Evolutionary conservation across 164 flowering plant genomes (phyloP).

Genomic region (Tetrastigma voinierianum): DNA sequence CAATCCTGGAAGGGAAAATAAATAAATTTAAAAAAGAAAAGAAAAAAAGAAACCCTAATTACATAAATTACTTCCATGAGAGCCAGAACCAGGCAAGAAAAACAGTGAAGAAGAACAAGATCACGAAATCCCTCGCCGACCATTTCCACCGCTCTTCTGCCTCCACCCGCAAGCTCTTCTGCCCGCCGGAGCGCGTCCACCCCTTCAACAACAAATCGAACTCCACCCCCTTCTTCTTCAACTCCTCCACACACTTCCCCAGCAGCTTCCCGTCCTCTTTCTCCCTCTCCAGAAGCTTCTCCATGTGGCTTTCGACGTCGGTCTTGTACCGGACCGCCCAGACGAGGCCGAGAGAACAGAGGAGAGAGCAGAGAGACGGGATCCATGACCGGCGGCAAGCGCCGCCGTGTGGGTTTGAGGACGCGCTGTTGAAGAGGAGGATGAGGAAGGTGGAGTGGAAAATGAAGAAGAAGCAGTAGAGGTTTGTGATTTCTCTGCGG

Average conservation of each 20-base stretch:
- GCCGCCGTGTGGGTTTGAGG: constrained; percentile 7
- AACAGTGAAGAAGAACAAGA: constrained; percentile 63
- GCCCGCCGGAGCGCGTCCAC: constrained; percentile 91
- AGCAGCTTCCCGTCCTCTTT: constrained; percentile 75
- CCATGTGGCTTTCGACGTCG: constrained; percentile 66
- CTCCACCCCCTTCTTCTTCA: constrained; percentile 85
- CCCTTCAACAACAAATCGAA: constrained; percentile 88
- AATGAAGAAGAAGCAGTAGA: constrained; percentile 86
- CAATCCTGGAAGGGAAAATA: too few species aligned
- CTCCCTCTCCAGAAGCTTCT: constrained; percentile 83
- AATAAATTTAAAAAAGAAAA: too few species aligned
- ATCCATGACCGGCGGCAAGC: constrained; percentile 78
- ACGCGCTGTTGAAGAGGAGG: constrained; percentile 62
- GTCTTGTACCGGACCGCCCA: constrained; percentile 91
- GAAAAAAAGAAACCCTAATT: constrained; percentile 13
- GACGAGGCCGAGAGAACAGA: constrained; percentile 69
- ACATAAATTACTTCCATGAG: constrained; percentile 71
- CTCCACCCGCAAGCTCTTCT: constrained; percentile 79
- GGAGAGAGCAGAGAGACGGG: constrained; percentile 67
- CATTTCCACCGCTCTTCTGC: constrained; percentile 66
- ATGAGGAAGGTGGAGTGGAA: constrained; percentile 68
- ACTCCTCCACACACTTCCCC: constrained; percentile 76
- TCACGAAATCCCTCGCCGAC: constrained; percentile 79
- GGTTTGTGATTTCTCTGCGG: constrained; percentile 73
- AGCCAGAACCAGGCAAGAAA: constrained; percentile 62